phyloP scores from a whole-genome alignment of 1,284 basidiomycete genomes.

The Leccinum pachyderme region DNA sequence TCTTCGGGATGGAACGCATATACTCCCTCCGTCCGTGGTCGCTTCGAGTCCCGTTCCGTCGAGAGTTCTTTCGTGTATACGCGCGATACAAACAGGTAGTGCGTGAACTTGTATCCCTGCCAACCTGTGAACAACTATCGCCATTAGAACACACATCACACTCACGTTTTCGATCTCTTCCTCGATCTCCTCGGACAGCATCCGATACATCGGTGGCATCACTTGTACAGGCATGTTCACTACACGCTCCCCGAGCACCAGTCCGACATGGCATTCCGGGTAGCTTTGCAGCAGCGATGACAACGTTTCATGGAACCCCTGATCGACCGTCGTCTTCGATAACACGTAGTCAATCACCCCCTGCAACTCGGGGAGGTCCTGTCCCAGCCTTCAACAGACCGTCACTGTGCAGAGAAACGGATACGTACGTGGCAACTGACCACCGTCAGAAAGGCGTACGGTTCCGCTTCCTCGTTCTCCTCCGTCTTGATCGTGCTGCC shows the following conservation, averaged over 20 bases:
- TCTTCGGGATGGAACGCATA: conserved; percentile 89
- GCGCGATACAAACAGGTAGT: conserved; percentile 73
- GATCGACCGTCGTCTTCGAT: conserved; percentile 46
- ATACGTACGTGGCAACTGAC: conserved; percentile 74
- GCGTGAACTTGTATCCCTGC: conserved; percentile 70
- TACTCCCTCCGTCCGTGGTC: conserved; percentile 42
- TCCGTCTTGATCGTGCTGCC: conserved; percentile 94
- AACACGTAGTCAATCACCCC: conserved; percentile 71
- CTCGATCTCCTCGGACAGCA: conserved; percentile 80
- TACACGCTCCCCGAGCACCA: conserved; percentile 82
- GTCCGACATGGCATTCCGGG: conserved; percentile 58
- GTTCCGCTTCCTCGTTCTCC: conserved; percentile 78
- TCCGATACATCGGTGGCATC: conserved; percentile 85
- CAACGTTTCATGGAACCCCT: conserved; percentile 51
- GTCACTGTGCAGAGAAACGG: neutral
- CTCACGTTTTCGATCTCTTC: conserved; percentile 64
- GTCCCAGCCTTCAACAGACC: neutral
- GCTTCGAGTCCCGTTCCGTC: conserved; percentile 21
- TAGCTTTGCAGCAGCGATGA: conserved; percentile 37
- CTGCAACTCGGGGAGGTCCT: conserved; percentile 72
- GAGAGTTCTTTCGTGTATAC: conserved; percentile 63
- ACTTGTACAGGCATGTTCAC: conserved; percentile 93
- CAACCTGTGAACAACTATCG: neutral
- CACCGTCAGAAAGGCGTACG: conserved; percentile 81
- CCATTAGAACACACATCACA: conserved; percentile 5